phyloP scores from a whole-genome alignment of 2,329 filamentous ascomycete genomes.

The Aspergillus ruber region DNA sequence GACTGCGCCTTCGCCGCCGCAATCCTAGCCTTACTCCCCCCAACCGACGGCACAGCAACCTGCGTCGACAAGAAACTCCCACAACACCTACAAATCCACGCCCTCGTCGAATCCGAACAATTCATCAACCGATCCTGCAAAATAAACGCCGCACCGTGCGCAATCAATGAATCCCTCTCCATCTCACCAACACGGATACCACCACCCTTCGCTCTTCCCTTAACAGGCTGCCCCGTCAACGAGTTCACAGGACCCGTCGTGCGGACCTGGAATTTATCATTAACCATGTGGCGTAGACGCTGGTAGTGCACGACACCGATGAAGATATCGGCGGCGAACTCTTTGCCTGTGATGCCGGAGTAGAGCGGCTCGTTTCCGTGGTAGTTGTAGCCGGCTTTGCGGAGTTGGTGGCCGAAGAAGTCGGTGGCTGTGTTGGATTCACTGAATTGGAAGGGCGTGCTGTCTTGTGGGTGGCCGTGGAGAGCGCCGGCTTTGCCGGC shows the following conservation, averaged over 20 bases:
- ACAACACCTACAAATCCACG: slow-evolving; percentile 83
- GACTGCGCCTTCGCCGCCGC: slow-evolving; percentile 23
- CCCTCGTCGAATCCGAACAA: slow-evolving; percentile 85
- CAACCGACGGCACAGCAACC: slow-evolving; percentile 34
- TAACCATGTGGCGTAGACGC: slow-evolving; percentile 96
- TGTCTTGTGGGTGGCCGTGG: slow-evolving; percentile 93
- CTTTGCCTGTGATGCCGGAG: slow-evolving; percentile 90
- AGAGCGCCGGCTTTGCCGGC: slow-evolving; percentile 91
- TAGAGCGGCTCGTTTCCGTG: slow-evolving; percentile 99
- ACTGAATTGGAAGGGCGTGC: slow-evolving; percentile 89
- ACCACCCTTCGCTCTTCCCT: slow-evolving; percentile 90
- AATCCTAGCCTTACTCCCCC: slow-evolving; percentile 22
- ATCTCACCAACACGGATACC: slow-evolving; percentile 99
- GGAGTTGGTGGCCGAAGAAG: slow-evolving; percentile 92
- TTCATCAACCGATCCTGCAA: slow-evolving; percentile 94
- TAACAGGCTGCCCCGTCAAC: slow-evolving; percentile 91
- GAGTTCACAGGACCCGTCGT: slow-evolving; percentile 89
- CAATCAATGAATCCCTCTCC: slow-evolving; percentile 92
- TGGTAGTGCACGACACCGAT: slow-evolving; percentile 98
- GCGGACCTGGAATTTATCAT: slow-evolving; percentile 98
- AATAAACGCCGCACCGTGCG: slow-evolving; percentile 90
- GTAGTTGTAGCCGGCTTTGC: slow-evolving; percentile 94
- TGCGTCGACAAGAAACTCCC: slow-evolving; percentile 87
- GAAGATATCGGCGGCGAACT: slow-evolving; percentile 92
- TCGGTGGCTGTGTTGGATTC: slow-evolving; percentile 88